phyloP scores from a whole-genome alignment of 768 basidiomycete species.

The Coprinopsis sp. region DNA sequence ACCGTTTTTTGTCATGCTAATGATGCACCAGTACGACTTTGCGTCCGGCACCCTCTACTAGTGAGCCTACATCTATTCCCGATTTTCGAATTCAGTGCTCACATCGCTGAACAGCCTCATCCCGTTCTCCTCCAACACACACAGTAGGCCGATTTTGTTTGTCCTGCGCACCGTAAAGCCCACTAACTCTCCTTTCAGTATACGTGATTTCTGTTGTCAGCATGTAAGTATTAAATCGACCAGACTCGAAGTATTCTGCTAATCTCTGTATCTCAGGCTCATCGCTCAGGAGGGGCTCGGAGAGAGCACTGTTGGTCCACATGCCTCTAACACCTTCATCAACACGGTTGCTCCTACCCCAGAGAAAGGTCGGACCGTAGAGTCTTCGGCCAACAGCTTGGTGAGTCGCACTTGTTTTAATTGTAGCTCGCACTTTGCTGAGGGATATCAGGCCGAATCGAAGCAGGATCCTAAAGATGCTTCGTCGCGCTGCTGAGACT shows the following conservation, averaged over 20 bases:
- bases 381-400: too few relatives aligned
- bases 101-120: background rate
- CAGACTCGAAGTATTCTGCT: background rate
- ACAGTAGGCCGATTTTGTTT: background rate
- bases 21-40: background rate
- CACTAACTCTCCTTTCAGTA: background rate
- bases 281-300: background rate
- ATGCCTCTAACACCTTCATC: too few relatives aligned
- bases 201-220: constrained; percentile 2
- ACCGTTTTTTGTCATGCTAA: background rate
- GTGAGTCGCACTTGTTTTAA: too few relatives aligned
- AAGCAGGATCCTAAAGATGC: too few relatives aligned
- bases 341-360: too few relatives aligned
- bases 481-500: too few relatives aligned
- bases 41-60: background rate
- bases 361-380: too few relatives aligned
- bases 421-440: too few relatives aligned
- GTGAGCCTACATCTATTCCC: background rate
- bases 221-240: background rate
- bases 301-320: too few relatives aligned
- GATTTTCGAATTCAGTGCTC: background rate
- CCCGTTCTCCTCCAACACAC: background rate
- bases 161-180: background rate
- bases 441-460: too few relatives aligned
- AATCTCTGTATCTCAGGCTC: background rate